A percentile compares a stretch with the other conserved stretches of the same genome.
These are phyloP conservation scores for Stachybotrys chartarum DNA, from an alignment of 2,329 filamentous ascomycete species.

Conservation along the genomic window DNA sequence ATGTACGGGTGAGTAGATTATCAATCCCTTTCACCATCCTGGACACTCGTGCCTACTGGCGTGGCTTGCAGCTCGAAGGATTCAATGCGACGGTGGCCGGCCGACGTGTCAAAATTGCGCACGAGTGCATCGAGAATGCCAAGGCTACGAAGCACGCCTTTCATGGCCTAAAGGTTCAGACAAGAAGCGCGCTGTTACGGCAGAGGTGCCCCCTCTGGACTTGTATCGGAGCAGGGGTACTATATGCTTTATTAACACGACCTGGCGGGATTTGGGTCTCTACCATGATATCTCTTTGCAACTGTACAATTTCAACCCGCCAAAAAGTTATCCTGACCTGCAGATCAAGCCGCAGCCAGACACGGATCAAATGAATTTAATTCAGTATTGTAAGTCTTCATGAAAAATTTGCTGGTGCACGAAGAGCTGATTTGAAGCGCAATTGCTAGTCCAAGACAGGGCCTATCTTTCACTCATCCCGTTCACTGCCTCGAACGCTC, in stretches of 20 bases:
- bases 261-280: conserved; percentile 5
- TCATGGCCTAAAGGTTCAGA: not conserved
- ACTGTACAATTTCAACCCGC: not conserved
- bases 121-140: not conserved
- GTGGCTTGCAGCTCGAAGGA: not conserved
- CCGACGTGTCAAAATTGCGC: not conserved
- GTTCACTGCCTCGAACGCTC: not conserved
- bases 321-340: not conserved
- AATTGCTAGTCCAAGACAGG: conserved; percentile 4
- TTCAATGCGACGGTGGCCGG: not conserved
- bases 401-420: not conserved
- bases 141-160: not conserved
- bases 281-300: not conserved
- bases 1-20: not conserved
- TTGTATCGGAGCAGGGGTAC: not conserved
- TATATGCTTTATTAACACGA: conserved; percentile 9
- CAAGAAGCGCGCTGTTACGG: not conserved
- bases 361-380: conserved; percentile 3
- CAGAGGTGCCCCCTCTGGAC: not conserved
- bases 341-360: not conserved
- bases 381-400: conserved; percentile 9
- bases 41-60: too few relatives aligned
- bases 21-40: too few relatives aligned
- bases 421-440: not conserved
- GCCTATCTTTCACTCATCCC: conserved; percentile 9